Evolutionary conservation across 805 yeast genomes (phyloP).

Genomic region (Brettanomyces bruxellensis): DNA sequence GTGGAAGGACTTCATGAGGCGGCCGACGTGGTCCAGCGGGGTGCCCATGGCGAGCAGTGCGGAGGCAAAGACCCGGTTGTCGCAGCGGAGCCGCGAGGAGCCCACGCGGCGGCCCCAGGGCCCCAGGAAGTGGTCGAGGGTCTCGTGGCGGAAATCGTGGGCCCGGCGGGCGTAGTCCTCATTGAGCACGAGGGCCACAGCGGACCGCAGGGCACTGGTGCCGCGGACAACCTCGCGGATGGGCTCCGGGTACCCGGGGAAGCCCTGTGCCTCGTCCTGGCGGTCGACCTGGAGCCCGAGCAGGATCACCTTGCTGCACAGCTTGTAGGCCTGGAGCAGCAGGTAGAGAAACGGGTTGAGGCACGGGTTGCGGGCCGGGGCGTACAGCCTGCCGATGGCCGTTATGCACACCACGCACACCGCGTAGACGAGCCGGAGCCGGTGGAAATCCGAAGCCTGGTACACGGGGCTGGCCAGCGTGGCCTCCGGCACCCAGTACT

Average conservation of each 20-base stretch:
- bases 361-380: slow-evolving; percentile 29
- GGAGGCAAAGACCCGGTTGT: slow-evolving; percentile 49
- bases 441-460: slow-evolving; percentile 22
- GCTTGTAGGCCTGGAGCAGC: slow-evolving; percentile 57
- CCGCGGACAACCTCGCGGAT: slow-evolving; percentile 49
- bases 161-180: slow-evolving; percentile 30
- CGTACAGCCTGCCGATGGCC: slow-evolving; percentile 35
- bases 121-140: slow-evolving; percentile 51
- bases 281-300: slow-evolving; percentile 56
- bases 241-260: slow-evolving; percentile 33
- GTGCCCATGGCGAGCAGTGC: slow-evolving; percentile 43
- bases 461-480: slow-evolving; percentile 14
- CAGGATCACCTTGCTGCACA: slow-evolving; percentile 48
- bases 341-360: slow-evolving; percentile 55
- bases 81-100: slow-evolving; percentile 50
- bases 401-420: slow-evolving; percentile 33
- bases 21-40: slow-evolving; percentile 41
- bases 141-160: slow-evolving; percentile 53
- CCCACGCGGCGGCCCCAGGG: slow-evolving; percentile 58
- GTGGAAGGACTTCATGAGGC: slow-evolving; percentile 45
- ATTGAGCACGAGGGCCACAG: slow-evolving; percentile 53
- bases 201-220: slow-evolving; percentile 51
- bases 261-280: slow-evolving; percentile 33
- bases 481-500: slow-evolving; percentile 30
- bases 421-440: slow-evolving; percentile 38